Percentiles rank a stretch among this genome's conserved stretches.
Conservation (phyloP, 352 stramenopile genomes). For the Phytophthora tubulina region DNA sequence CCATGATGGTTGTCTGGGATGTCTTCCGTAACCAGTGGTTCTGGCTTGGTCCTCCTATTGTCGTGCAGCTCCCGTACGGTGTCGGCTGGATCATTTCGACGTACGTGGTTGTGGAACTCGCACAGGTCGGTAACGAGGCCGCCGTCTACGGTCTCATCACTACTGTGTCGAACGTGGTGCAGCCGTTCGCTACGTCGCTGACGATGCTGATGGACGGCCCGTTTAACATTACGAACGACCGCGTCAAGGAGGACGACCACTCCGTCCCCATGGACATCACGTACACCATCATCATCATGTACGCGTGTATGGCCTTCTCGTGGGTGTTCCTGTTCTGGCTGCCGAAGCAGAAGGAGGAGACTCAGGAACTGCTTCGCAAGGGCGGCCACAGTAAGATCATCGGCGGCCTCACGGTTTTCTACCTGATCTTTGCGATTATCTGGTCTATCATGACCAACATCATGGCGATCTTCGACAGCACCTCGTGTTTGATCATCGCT, state of each 20-base stretch:
- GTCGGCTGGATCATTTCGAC: conserved; percentile 55
- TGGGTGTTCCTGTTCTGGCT: conserved; percentile 50
- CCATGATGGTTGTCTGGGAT: conserved; percentile 47
- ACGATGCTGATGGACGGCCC: conserved; percentile 33
- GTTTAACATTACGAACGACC: conserved; percentile 44
- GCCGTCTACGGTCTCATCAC: conserved; percentile 43
- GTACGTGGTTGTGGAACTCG: conserved; percentile 34
- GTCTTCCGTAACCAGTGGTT: conserved; percentile 50
- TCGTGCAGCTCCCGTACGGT: conserved; percentile 52
- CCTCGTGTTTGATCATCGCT: conserved; percentile 50
- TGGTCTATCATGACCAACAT: conserved; percentile 54
- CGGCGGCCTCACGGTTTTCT: conserved; percentile 43
- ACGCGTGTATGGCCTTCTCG: conserved; percentile 39
- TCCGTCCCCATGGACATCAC: conserved; percentile 40
- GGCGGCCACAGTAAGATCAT: conserved; percentile 43
- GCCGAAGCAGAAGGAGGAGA: conserved; percentile 49
- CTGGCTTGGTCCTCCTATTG: conserved; percentile 47
- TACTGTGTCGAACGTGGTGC: conserved; percentile 34
- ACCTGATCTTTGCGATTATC: conserved; percentile 43
- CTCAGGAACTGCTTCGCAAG: conserved; percentile 45
- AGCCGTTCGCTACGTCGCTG: conserved; percentile 37
- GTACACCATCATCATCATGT: conserved; percentile 49
- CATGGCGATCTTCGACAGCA: conserved; percentile 54
- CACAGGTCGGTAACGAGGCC: conserved; percentile 35
- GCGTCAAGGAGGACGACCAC: conserved; percentile 38